A percentile compares a stretch with the other conserved stretches of the same genome.
phyloP scores from a whole-genome alignment of 2,329 filamentous ascomycete genomes.

The Cladosporium austrohemisphaericum region DNA sequence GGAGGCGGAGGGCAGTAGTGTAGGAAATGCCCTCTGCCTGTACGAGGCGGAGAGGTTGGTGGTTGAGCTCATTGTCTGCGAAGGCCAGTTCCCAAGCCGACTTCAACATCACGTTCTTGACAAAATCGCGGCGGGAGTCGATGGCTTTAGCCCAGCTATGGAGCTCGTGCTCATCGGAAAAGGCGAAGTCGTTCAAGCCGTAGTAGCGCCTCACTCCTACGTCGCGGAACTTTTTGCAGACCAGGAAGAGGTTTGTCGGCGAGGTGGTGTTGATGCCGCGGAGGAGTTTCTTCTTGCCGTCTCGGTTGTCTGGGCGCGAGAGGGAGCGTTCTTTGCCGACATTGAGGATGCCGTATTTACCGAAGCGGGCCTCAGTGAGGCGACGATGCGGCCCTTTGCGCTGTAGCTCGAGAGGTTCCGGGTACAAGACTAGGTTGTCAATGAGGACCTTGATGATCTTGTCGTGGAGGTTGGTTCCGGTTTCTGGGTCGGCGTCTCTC shows the following conservation, averaged over 20 bases:
- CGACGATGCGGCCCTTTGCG: background rate
- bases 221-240: background rate
- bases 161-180: background rate
- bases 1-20: background rate
- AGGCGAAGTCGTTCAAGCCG: constrained; percentile 1
- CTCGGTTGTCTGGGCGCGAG: background rate
- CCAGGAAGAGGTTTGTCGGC: constrained; percentile 4
- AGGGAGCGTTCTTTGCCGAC: background rate
- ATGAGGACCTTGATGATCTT: too few relatives aligned
- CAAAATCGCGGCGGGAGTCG: background rate
- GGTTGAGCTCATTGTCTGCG: background rate
- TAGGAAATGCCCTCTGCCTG: background rate
- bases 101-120: background rate
- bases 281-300: background rate
- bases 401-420: background rate
- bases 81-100: constrained; percentile 1
- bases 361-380: background rate
- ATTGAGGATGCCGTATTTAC: background rate
- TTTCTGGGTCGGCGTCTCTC: too few relatives aligned
- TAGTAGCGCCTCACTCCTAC: background rate
- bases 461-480: too few relatives aligned
- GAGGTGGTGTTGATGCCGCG: constrained; percentile 5
- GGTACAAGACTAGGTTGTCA: too few relatives aligned
- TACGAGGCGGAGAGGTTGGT: background rate
- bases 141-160: background rate